Evolutionary conservation across 768 basidiomycete genomes (phyloP).

Genomic region (Naematelia aurantialba): DNA sequence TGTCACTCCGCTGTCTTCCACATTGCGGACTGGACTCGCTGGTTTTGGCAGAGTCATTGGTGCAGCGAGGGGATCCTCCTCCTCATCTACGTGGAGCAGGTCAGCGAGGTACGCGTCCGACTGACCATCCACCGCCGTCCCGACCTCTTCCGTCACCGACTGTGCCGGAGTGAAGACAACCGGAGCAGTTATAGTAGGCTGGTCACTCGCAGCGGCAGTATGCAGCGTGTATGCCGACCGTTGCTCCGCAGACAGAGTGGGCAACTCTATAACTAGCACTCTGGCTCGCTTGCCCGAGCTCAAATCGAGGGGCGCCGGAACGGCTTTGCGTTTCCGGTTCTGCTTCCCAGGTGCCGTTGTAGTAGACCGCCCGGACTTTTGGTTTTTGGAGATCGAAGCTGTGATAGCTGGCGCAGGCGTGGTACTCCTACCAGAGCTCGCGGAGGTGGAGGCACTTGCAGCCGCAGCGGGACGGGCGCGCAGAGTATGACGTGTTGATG

Average conservation of each 20-base stretch:
- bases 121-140: background rate
- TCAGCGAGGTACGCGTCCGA: background rate
- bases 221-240: constrained; percentile 4
- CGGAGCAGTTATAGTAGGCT: background rate
- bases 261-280: constrained; percentile 1
- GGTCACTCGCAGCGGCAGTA: background rate
- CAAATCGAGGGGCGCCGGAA: background rate
- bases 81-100: background rate
- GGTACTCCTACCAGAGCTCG: too few species aligned
- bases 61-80: background rate
- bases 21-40: too few species aligned
- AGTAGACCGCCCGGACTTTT: too few species aligned
- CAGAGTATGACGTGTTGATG: background rate
- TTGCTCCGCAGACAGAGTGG: background rate
- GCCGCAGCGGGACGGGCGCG: background rate
- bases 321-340: background rate
- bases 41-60: background rate
- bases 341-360: too few species aligned
- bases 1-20: too few species aligned
- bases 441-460: background rate
- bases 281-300: background rate
- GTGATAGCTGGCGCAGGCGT: background rate
- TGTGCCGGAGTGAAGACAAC: background rate
- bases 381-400: background rate
- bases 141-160: background rate